These are phyloP conservation scores for Phaseolus coccineus DNA, from an alignment of 331 rosid species.

Conservation along the genomic window DNA sequence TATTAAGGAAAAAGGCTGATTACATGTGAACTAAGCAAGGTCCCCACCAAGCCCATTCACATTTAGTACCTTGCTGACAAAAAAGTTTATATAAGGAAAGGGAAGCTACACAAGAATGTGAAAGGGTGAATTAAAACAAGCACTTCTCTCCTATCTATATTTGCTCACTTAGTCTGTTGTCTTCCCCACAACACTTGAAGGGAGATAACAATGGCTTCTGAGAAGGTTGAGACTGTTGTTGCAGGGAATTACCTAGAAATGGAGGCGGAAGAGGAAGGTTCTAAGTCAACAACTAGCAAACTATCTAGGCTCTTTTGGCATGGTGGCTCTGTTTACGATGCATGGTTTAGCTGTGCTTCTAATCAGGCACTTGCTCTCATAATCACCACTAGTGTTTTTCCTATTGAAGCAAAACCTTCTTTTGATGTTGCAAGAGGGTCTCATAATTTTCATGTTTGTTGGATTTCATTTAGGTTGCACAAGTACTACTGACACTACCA, in stretches of 20 bases:
- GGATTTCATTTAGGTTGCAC: conserved; percentile 80
- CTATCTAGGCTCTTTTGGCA: conserved; percentile 80
- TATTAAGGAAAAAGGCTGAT: conserved; percentile 37
- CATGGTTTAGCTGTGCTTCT: conserved; percentile 98
- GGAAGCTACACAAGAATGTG: conserved; percentile 40
- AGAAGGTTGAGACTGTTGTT: conserved; percentile 94
- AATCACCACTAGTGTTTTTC: not conserved
- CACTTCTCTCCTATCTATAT: conserved; percentile 58
- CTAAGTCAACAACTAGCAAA: conserved; percentile 63
- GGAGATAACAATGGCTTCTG: conserved; percentile 77
- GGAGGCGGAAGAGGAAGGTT: conserved; percentile 78
- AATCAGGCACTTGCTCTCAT: conserved; percentile 68
- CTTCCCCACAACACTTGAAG: conserved; percentile 28
- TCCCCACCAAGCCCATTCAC: conserved; percentile 50
- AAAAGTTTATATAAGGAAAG: conserved; percentile 42
- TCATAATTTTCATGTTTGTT: not conserved
- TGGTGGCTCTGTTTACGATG: conserved; percentile 99
- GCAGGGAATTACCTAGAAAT: conserved; percentile 95
- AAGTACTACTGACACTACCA: conserved; percentile 95
- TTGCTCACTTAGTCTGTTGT: conserved; percentile 52
- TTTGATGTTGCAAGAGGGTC: not conserved
- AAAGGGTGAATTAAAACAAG: conserved; percentile 40
- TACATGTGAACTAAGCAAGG: conserved; percentile 52
- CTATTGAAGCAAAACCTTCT: not conserved
- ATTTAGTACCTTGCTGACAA: conserved; percentile 52